Conservation (phyloP, 2,329 filamentous ascomycete species). For the Paecilomyces formosus region DNA sequence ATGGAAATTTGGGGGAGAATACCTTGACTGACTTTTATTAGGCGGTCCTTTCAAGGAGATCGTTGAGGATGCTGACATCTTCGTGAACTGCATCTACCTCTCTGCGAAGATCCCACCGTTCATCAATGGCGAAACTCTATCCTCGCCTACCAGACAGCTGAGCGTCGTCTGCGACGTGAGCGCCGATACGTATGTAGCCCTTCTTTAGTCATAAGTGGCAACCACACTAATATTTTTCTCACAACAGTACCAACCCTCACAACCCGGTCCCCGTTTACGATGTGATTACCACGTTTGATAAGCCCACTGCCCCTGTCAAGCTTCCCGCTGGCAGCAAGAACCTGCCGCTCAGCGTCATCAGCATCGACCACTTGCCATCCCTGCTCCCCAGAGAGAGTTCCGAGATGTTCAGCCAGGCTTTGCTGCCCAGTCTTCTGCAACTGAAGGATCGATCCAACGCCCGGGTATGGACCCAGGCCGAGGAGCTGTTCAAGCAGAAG, state of each 20-base stretch:
- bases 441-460: constrained; percentile 67
- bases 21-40: constrained; percentile 23
- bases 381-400: constrained; percentile 80
- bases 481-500: constrained; percentile 79
- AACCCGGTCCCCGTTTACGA: constrained; percentile 65
- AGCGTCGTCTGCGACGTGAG: constrained; percentile 72
- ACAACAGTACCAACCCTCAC: constrained; percentile 38
- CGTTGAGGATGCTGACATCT: constrained; percentile 59
- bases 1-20: neutral
- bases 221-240: neutral
- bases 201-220: neutral
- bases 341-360: constrained; percentile 69
- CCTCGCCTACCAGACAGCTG: constrained; percentile 61
- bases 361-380: constrained; percentile 77
- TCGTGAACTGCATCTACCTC: constrained; percentile 88
- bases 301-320: constrained; percentile 73
- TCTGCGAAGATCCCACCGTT: constrained; percentile 72
- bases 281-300: constrained; percentile 77
- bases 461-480: constrained; percentile 73
- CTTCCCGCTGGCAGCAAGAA: constrained; percentile 42
- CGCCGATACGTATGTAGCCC: constrained; percentile 37
- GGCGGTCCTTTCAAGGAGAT: constrained; percentile 73
- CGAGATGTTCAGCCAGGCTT: constrained; percentile 71
- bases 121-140: constrained; percentile 63
- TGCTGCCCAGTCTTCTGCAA: constrained; percentile 69